Percentiles rank a stretch among this genome's conserved stretches.
Conservation (phyloP, 1,284 basidiomycete species). For the Ganoderma meredithae region DNA sequence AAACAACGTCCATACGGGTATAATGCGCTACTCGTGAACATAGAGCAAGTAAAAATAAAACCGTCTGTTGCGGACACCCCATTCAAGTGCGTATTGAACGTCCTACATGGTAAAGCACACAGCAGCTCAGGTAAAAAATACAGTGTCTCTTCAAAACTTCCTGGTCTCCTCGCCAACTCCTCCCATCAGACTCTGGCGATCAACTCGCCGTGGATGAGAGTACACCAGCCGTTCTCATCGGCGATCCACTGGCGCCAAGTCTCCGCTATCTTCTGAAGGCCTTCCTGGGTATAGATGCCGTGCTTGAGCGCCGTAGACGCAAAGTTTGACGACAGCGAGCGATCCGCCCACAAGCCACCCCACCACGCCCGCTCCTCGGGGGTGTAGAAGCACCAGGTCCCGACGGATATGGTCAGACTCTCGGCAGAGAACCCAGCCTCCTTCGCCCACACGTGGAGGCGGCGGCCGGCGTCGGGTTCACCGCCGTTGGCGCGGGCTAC, state of each 20-base stretch:
- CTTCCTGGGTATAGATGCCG: conserved; percentile 39
- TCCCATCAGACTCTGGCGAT: conserved; percentile 20
- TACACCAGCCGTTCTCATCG: conserved; percentile 46
- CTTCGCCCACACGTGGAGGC: conserved; percentile 41
- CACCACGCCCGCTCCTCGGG: conserved; percentile 46
- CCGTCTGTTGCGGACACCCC: no score
- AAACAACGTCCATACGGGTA: no score
- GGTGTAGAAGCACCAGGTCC: conserved; percentile 46
- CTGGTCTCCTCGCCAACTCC: background rate
- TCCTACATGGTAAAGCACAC: background rate
- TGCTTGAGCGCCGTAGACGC: conserved; percentile 39
- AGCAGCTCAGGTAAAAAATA: no score
- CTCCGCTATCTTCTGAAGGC: conserved; percentile 37
- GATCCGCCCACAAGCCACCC: conserved; percentile 45
- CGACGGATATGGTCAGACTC: conserved; percentile 38
- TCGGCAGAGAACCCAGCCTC: conserved; percentile 40
- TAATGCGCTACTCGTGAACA: background rate
- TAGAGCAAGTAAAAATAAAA: no score
- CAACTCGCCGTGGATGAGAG: conserved; percentile 45
- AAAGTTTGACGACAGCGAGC: conserved; percentile 42
- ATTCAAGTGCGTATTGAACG: background rate
- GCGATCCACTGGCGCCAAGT: conserved; percentile 43
- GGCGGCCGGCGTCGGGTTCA: conserved; percentile 42
- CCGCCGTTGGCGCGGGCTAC: conserved; percentile 41
- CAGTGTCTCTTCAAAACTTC: background rate